These are phyloP conservation scores for Fagus sylvatica DNA, from an alignment of 306 rosid genomes.

Conservation along the genomic window DNA sequence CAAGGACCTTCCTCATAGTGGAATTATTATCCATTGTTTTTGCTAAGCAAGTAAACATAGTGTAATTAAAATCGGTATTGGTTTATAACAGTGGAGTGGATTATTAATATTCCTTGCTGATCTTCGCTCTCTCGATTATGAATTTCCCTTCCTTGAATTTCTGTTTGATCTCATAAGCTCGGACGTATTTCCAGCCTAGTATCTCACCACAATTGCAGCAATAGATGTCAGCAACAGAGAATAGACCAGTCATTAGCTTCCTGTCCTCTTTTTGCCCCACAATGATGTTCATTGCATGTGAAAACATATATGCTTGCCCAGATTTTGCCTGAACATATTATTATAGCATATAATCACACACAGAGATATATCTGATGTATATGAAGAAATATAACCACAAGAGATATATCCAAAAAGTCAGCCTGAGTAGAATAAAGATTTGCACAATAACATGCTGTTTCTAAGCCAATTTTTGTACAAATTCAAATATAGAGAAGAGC, in stretches of 20 bases:
- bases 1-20: background rate
- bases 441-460: background rate
- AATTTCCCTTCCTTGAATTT: conserved; percentile 45
- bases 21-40: background rate
- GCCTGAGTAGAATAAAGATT: background rate
- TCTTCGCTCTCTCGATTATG: conserved; percentile 42
- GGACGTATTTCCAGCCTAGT: conserved; percentile 50
- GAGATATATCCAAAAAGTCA: background rate
- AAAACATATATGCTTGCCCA: conserved; percentile 47
- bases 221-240: conserved; percentile 36
- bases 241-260: conserved; percentile 33
- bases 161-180: conserved; percentile 29
- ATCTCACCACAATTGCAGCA: conserved; percentile 41
- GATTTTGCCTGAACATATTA: conserved; percentile 31
- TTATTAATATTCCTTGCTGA: conserved; percentile 34
- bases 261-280: conserved; percentile 39
- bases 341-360: background rate
- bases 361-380: background rate
- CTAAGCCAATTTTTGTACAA: background rate
- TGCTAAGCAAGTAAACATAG: no score
- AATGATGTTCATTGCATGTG: conserved; percentile 44
- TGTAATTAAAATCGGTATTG: background rate
- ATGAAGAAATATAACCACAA: background rate
- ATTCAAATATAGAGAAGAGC: background rate
- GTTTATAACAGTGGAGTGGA: background rate